Evolutionary conservation across 2,329 filamentous ascomycete genomes (phyloP).

Genomic region (Penicillium digitatum): DNA sequence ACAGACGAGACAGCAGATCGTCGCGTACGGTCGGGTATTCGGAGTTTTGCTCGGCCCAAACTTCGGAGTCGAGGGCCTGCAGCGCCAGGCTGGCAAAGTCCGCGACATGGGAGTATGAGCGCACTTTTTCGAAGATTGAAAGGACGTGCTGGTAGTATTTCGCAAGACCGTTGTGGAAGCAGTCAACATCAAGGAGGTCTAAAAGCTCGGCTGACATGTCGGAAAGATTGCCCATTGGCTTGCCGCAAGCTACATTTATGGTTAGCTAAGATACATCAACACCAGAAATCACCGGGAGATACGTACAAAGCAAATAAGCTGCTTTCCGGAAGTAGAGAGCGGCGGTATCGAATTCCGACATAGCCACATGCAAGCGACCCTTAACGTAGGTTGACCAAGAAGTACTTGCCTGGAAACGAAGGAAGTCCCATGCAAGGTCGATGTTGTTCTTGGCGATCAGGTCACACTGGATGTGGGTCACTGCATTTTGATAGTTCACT

Average conservation of each 20-base stretch:
- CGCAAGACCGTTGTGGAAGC: constrained; percentile 68
- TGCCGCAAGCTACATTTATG: constrained; percentile 39
- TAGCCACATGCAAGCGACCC: constrained; percentile 70
- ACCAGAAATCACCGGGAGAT: not conserved
- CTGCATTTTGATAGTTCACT: constrained; percentile 53
- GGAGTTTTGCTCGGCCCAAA: constrained; percentile 31
- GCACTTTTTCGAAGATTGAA: constrained; percentile 72
- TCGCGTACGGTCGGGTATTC: constrained; percentile 50
- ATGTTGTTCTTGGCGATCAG: constrained; percentile 64
- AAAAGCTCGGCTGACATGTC: constrained; percentile 60
- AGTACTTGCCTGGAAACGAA: constrained; percentile 59
- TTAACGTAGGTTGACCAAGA: constrained; percentile 72
- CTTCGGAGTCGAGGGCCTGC: constrained; percentile 52
- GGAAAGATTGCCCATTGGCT: constrained; percentile 44
- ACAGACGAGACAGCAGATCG: constrained; percentile 77
- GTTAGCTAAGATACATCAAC: constrained; percentile 16
- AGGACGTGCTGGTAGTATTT: constrained; percentile 86
- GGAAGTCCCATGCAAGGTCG: constrained; percentile 61
- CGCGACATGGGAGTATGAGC: constrained; percentile 73
- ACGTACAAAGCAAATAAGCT: constrained; percentile 75
- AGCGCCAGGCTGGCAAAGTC: constrained; percentile 77
- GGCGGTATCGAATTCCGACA: constrained; percentile 69
- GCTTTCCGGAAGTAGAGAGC: constrained; percentile 75
- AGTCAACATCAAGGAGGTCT: constrained; percentile 66
- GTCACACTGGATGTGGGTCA: constrained; percentile 67